Percentiles rank a stretch among this genome's conserved stretches.
These are phyloP conservation scores for Ophiostoma angusticollis DNA, from an alignment of 2,329 filamentous ascomycete species.

Conservation along the genomic window DNA sequence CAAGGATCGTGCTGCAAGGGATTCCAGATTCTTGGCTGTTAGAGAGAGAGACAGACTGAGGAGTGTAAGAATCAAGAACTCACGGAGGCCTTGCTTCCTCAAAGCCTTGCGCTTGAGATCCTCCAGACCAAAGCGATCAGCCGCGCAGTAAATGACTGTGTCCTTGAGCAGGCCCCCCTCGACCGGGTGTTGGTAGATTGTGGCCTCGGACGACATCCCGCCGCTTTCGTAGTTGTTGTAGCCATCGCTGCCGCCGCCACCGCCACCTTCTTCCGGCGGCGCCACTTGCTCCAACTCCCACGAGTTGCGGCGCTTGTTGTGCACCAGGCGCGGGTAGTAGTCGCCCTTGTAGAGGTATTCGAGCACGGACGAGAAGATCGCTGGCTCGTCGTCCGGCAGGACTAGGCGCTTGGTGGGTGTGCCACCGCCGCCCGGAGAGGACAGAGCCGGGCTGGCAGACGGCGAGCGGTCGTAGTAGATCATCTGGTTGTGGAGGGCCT, in stretches of 20 bases:
- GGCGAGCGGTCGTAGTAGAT: conserved; percentile 21
- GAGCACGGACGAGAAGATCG: conserved; percentile 80
- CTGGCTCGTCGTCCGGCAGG: conserved; percentile 74
- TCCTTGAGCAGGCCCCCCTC: conserved; percentile 68
- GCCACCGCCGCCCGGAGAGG: conserved; percentile 17
- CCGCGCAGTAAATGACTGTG: conserved; percentile 82
- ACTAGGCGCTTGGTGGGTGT: conserved; percentile 51
- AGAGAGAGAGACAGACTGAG: not conserved
- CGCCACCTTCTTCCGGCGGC: conserved; percentile 30
- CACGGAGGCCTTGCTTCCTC: conserved; percentile 76
- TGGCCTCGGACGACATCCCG: conserved; percentile 37
- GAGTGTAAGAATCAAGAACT: conserved; percentile 17
- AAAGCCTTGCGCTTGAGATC: conserved; percentile 76
- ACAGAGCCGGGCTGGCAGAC: not conserved
- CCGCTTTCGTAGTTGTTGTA: conserved; percentile 23
- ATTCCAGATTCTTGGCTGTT: conserved; percentile 53
- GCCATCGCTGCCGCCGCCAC: conserved; percentile 30
- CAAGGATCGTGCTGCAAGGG: conserved; percentile 70
- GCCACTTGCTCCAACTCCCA: conserved; percentile 65
- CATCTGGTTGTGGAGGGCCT: conserved; percentile 49
- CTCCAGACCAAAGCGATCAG: conserved; percentile 69
- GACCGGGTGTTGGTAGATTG: conserved; percentile 52
- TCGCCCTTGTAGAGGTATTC: conserved; percentile 92
- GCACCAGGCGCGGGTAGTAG: conserved; percentile 72
- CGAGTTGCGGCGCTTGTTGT: conserved; percentile 66